Evolutionary conservation across 106 monocot genomes (phyloP).

Genomic region (Cymbidium sinense): DNA sequence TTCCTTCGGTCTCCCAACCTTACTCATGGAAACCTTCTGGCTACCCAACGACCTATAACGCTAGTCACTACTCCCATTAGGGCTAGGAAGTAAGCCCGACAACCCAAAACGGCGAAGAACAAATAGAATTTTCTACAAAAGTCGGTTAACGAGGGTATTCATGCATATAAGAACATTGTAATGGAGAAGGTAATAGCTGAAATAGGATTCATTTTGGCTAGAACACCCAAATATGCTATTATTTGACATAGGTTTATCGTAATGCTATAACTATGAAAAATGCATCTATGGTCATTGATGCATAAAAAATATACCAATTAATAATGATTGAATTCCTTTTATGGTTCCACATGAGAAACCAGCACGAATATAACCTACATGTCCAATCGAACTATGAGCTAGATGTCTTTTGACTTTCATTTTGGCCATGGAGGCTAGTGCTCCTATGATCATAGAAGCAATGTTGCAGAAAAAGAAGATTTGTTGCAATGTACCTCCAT

Average conservation of each 20-base stretch:
- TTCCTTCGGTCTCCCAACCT: not conserved
- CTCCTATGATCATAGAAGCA: constrained; percentile 11
- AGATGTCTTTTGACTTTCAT: not conserved
- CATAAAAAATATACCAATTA: constrained; percentile 25
- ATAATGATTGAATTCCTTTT: constrained; percentile 6
- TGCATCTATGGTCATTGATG: constrained; percentile 27
- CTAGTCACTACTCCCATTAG: constrained; percentile 21
- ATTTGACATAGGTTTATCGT: constrained; percentile 4
- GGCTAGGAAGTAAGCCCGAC: constrained; percentile 26
- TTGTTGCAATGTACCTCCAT: constrained; percentile 16
- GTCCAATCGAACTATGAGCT: not conserved
- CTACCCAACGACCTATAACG: constrained; percentile 20
- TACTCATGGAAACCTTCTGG: constrained; percentile 22
- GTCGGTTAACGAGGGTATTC: not conserved
- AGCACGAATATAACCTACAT: constrained; percentile 1
- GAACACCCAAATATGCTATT: not conserved
- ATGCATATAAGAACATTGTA: not conserved
- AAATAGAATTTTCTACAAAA: constrained; percentile 27
- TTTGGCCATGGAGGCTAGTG: not conserved
- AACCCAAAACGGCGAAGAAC: constrained; percentile 24
- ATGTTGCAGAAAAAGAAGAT: constrained; percentile 22
- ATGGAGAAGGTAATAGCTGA: not conserved
- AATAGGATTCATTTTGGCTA: constrained; percentile 13
- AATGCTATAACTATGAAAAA: constrained; percentile 22
- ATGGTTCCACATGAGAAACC: constrained; percentile 11